phyloP scores from a whole-genome alignment of 2,329 filamentous ascomycete genomes.

The Fusarium praegraminearum region DNA sequence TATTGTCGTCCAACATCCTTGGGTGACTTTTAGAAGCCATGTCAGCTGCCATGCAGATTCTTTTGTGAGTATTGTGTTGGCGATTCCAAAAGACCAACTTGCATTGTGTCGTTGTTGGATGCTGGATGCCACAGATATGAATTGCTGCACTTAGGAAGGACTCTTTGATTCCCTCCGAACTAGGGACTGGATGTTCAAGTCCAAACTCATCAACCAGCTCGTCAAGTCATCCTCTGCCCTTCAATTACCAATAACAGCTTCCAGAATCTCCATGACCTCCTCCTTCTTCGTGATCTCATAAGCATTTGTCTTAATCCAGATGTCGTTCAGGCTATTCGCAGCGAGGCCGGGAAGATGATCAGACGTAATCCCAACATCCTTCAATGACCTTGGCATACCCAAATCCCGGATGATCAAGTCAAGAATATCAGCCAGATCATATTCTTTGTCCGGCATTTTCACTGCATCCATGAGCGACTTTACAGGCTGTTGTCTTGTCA shows the following conservation, averaged over 20 bases:
- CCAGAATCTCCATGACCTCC: conserved; percentile 16
- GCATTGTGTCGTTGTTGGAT: background rate
- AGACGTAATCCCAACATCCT: background rate
- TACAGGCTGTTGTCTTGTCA: background rate
- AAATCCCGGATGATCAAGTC: conserved; percentile 7
- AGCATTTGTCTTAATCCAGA: conserved; percentile 22
- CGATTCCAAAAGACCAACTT: background rate
- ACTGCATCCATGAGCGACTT: background rate
- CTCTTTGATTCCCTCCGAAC: background rate
- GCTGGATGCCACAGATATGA: background rate
- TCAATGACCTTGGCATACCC: conserved; percentile 11
- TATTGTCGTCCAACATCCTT: background rate
- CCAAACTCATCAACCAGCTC: background rate
- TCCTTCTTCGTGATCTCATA: conserved; percentile 4
- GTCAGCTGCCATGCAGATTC: conserved; percentile 8
- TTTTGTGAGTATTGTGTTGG: background rate
- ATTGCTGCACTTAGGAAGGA: no score
- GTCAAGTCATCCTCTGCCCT: background rate
- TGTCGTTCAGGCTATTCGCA: conserved; percentile 14
- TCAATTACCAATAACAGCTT: background rate
- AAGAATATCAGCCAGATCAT: conserved; percentile 4
- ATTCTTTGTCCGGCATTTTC: background rate
- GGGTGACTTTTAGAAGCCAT: background rate
- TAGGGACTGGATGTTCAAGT: no score
- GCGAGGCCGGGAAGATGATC: background rate